Percentiles rank a stretch among this genome's conserved stretches.
Conservation (phyloP, 108 stramenopile genomes). For the Seminavis robusta region DNA sequence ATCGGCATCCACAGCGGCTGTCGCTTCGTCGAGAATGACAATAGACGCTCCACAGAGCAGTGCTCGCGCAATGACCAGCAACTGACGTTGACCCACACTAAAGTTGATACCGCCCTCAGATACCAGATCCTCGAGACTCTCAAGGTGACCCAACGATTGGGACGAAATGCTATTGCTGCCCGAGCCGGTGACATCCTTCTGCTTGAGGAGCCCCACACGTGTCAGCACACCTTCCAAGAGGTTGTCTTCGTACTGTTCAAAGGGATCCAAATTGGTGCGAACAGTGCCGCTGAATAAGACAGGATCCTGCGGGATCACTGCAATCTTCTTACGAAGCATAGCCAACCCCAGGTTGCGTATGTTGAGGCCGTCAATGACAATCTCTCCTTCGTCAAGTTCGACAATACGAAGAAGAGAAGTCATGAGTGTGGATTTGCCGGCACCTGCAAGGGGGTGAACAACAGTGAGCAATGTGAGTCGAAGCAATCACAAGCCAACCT, state of each 20-base stretch:
- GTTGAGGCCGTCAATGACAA: conserved; percentile 85
- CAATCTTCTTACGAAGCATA: conserved; percentile 62
- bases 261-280: conserved; percentile 88
- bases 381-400: conserved; percentile 51
- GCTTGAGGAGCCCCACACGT: conserved; percentile 40
- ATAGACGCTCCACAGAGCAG: conserved; percentile 60
- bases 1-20: conserved; percentile 80
- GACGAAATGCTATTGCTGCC: conserved; percentile 26
- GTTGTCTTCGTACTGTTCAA: conserved; percentile 48
- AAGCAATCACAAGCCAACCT: not conserved
- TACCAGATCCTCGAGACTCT: conserved; percentile 62
- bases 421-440: conserved; percentile 58
- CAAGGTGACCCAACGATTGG: conserved; percentile 82
- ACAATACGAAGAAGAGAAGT: conserved; percentile 67
- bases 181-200: conserved; percentile 19
- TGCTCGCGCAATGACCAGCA: conserved; percentile 90
- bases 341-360: conserved; percentile 56
- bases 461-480: too few relatives aligned
- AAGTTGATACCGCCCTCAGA: conserved; percentile 85
- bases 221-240: conserved; percentile 56
- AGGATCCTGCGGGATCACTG: conserved; percentile 93
- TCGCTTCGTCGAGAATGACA: conserved; percentile 89
- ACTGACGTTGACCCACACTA: conserved; percentile 89
- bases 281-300: conserved; percentile 85
- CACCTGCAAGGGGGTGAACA: conserved; percentile 7